A percentile compares a stretch with the other conserved stretches of the same genome.
Evolutionary conservation across 2,329 filamentous ascomycete genomes (phyloP).

Genomic region (Exophiala bonariae): DNA sequence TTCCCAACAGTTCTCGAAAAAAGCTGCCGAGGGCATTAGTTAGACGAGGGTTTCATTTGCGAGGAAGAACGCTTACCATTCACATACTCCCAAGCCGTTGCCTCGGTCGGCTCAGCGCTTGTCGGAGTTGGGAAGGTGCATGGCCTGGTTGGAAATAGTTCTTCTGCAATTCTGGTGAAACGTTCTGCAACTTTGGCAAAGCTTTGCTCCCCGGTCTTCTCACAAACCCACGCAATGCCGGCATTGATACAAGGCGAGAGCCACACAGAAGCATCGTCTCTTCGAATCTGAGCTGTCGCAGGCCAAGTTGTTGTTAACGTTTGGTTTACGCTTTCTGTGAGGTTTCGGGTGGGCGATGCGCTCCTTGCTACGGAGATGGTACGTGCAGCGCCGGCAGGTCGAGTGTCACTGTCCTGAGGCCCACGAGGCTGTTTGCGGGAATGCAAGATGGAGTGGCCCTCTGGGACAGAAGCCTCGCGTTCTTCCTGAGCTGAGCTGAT

Average conservation of each 20-base stretch:
- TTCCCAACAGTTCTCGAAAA: too few species aligned
- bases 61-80: constrained; percentile 4
- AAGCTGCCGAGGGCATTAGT: background rate
- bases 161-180: constrained; percentile 1
- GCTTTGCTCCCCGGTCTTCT: background rate
- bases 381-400: too few species aligned
- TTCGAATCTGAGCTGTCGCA: too few species aligned
- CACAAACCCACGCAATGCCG: constrained; percentile 3
- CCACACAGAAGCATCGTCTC: too few species aligned
- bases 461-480: too few species aligned
- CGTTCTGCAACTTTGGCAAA: constrained; percentile 8
- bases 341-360: background rate
- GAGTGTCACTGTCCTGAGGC: too few species aligned
- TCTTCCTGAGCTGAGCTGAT: too few species aligned
- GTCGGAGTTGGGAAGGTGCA: too few species aligned
- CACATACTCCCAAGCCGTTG: constrained; percentile 7
- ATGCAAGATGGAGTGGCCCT: too few species aligned
- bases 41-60: too few species aligned
- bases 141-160: background rate
- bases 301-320: constrained; percentile 3
- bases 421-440: too few species aligned
- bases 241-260: constrained; percentile 3
- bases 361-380: too few species aligned
- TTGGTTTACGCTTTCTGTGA: background rate
- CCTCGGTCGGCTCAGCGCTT: constrained; percentile 2